Conservation (phyloP, 345 rosid genomes). For the Moringa oleifera region DNA sequence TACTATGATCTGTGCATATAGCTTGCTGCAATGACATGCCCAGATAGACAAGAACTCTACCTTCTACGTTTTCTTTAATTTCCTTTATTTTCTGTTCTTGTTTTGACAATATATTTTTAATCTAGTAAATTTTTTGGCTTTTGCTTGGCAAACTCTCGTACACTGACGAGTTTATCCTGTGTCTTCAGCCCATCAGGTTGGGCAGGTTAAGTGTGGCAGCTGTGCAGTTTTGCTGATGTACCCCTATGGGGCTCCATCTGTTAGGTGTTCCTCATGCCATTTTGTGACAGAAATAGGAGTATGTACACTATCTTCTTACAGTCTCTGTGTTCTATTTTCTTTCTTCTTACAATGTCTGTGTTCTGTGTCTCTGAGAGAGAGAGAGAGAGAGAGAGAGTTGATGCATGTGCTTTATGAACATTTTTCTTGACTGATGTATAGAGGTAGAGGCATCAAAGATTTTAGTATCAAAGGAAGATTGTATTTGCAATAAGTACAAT, state of each 20-base stretch:
- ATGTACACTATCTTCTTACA: conserved; percentile 17
- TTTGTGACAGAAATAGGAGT: conserved; percentile 72
- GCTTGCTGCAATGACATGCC: not conserved
- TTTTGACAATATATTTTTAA: not conserved
- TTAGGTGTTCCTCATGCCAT: conserved; percentile 72
- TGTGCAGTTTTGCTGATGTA: conserved; percentile 73
- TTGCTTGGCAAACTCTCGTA: not conserved
- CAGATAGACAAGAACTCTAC: not conserved
- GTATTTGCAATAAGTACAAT: too few relatives aligned
- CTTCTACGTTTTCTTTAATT: conserved; percentile 1
- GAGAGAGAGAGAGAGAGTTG: too few relatives aligned
- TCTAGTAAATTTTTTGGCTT: not conserved
- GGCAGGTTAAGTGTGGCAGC: conserved; percentile 56
- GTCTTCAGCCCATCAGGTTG: conserved; percentile 69
- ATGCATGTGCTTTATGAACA: too few relatives aligned
- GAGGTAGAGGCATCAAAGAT: too few relatives aligned
- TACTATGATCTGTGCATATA: too few relatives aligned
- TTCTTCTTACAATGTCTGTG: too few relatives aligned
- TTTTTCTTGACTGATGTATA: too few relatives aligned
- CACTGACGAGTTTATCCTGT: not conserved
- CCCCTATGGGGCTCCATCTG: conserved; percentile 76
- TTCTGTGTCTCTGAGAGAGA: not conserved
- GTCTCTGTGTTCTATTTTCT: not conserved
- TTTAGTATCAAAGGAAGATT: too few relatives aligned
- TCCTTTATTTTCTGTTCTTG: not conserved